Percentiles rank a stretch among this genome's conserved stretches.
These are phyloP conservation scores for Cordyceps cateniannulata DNA, from an alignment of 2,329 filamentous ascomycete genomes.

Conservation along the genomic window DNA sequence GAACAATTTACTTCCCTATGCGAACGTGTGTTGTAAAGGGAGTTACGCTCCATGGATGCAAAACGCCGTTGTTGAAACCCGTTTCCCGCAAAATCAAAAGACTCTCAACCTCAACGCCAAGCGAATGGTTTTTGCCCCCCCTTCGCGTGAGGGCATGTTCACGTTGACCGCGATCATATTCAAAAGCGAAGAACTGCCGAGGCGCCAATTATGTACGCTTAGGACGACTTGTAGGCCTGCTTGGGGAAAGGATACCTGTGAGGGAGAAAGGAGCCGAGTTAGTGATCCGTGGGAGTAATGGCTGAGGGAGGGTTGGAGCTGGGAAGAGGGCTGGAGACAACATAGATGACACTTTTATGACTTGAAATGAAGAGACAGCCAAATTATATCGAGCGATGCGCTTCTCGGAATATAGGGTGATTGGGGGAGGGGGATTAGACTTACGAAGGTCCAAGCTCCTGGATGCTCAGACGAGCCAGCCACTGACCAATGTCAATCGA, in stretches of 20 bases:
- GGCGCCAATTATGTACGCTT: conserved; percentile 14
- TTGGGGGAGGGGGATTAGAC: conserved; percentile 32
- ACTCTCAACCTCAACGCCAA: conserved; percentile 35
- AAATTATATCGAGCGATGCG: neutral
- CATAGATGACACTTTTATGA: conserved; percentile 7
- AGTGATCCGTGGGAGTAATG: neutral
- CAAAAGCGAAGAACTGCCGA: conserved; percentile 15
- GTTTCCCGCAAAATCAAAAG: conserved; percentile 27
- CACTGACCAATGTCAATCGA: conserved; percentile 91
- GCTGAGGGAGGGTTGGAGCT: neutral
- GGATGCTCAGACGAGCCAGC: conserved; percentile 88
- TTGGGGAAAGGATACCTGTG: conserved; percentile 74
- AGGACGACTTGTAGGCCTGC: conserved; percentile 59
- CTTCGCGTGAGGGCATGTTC: neutral
- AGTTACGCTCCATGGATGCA: conserved; percentile 24
- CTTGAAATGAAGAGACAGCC: conserved; percentile 10
- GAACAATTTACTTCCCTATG: conserved; percentile 13
- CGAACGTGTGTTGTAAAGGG: neutral
- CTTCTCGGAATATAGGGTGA: conserved; percentile 5
- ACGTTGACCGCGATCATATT: conserved; percentile 12
- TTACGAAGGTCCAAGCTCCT: conserved; percentile 93
- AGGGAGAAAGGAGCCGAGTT: conserved; percentile 12
- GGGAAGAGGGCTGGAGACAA: neutral
- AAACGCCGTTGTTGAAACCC: conserved; percentile 51
- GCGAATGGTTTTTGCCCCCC: conserved; percentile 3